Evolutionary conservation across 2,329 filamentous ascomycete genomes (phyloP), one percentile per base, ranked within the genome.

Genomic region (Metarhizium brunneum): DNA sequence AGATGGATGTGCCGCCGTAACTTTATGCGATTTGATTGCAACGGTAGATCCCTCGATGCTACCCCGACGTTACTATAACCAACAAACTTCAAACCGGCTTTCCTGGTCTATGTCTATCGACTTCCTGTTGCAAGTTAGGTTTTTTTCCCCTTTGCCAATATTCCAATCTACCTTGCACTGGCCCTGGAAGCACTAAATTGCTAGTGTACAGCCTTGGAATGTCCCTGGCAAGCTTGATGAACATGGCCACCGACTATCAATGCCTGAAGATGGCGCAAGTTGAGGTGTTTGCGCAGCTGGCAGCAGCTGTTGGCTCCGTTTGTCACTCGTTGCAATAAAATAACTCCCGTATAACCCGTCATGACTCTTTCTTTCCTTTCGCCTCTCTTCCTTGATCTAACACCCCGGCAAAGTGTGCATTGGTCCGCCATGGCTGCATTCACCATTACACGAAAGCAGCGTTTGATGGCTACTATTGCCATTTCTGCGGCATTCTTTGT

Each of bases 401-500:
- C 32, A 6, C 13, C 13, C n/a, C 32, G 25, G 32, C 50, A 6
- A 3, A 18, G 29, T 36, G 16, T 30, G 25, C 43, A 13, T 47
- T 7, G 2, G 8, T 25, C 18, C 18, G 54, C 10, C 18, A 67
- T 65, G 65, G 36, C 42, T 35, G 47, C 35, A 6, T 56, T 64
- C 53, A 63, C 57, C 38, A 40, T 68, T 43, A 64, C 60, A 18
- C 63, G 60, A 38, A 80, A 76, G 64, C 72, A 76, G 54, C 76
- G 75, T 57, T 67, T 83, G 4, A 68, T 71, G 43, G 67, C 68
- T 5, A 76, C 76, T 0, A 80, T 82, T 50, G 67, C 58, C 56
- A 77, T 82, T 45, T 79, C 77, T 0, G 72, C 75, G 43, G 63
- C 66, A 0, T 82, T 82, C 59, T 82, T 82, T 56, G 55, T 79